phyloP scores from a whole-genome alignment of 2,329 filamentous ascomycete genomes.

The Beauveria bassiana region DNA sequence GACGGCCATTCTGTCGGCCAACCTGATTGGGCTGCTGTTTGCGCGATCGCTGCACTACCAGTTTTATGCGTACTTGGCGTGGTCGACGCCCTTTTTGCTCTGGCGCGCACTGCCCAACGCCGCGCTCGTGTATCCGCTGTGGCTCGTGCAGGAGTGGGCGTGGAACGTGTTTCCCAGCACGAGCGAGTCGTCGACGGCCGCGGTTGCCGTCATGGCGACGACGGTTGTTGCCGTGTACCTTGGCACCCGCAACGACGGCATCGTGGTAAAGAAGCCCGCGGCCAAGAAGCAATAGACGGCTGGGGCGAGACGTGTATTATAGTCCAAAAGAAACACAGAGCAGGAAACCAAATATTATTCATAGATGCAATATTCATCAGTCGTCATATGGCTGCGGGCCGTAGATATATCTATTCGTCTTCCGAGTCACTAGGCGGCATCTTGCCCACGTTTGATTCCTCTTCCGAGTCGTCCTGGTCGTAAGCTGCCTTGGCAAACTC shows the following conservation, averaged over 20 bases:
- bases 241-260: constrained; percentile 40
- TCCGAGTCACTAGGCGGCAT: constrained; percentile 79
- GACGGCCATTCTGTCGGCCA: constrained; percentile 68
- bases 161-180: constrained; percentile 93
- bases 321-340: neutral
- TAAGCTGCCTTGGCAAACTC: constrained; percentile 64
- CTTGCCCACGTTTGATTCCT: constrained; percentile 73
- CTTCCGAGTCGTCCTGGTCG: constrained; percentile 59
- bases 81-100: constrained; percentile 79
- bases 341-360: neutral
- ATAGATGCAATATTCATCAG: constrained; percentile 23
- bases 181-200: constrained; percentile 45
- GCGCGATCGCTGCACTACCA: constrained; percentile 89
- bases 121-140: constrained; percentile 58
- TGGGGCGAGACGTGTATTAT: neutral
- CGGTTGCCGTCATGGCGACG: constrained; percentile 61
- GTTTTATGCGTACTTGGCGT: constrained; percentile 87
- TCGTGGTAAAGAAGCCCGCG: constrained; percentile 14
- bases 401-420: constrained; percentile 41
- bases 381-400: constrained; percentile 8
- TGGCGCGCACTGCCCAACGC: constrained; percentile 70
- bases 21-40: constrained; percentile 73
- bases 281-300: constrained; percentile 15
- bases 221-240: constrained; percentile 58
- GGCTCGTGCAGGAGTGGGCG: constrained; percentile 78